Conservation (phyloP, 176 grass and related monocot species). For the Typha latifolia region DNA sequence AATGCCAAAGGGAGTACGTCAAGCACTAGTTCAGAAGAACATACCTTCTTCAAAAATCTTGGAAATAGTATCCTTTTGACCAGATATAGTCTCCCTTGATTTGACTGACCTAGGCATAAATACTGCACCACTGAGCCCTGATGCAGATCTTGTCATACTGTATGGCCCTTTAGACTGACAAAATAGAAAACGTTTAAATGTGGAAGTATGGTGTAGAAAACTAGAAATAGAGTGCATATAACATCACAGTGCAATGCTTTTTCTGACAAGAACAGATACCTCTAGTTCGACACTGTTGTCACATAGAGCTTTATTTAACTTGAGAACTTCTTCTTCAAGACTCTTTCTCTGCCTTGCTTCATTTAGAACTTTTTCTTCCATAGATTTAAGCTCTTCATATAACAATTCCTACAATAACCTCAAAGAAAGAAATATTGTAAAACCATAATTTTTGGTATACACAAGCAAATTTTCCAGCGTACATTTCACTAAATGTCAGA, state of each 20-base stretch:
- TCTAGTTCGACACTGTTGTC: conserved; percentile 42
- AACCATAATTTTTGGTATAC: background rate
- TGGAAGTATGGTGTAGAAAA: background rate
- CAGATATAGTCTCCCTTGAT: conserved; percentile 48
- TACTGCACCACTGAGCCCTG: conserved; percentile 27
- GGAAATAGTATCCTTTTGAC: conserved; percentile 57
- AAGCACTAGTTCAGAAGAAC: conserved; percentile 14
- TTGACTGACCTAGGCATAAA: conserved; percentile 47
- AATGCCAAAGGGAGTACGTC: background rate
- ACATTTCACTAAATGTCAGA: background rate
- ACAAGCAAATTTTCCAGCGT: background rate
- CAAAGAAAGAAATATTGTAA: conserved; percentile 4
- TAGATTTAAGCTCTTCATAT: conserved; percentile 55
- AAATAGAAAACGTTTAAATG: conserved; percentile 16
- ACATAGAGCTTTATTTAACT: conserved; percentile 37
- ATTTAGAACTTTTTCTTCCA: conserved; percentile 50
- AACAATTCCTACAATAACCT: conserved; percentile 43
- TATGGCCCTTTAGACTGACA: conserved; percentile 42
- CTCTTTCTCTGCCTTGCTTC: conserved; percentile 40
- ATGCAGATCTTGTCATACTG: conserved; percentile 50
- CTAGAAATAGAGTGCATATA: conserved; percentile 14
- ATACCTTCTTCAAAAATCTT: conserved; percentile 96
- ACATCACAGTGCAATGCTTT: conserved; percentile 16
- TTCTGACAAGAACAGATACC: conserved; percentile 21
- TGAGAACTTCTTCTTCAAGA: conserved; percentile 74